A percentile compares a stretch with the other conserved stretches of the same genome.
Conservation (phyloP, 176 grass and related monocot species). For the Bonia amplexicaulis region DNA sequence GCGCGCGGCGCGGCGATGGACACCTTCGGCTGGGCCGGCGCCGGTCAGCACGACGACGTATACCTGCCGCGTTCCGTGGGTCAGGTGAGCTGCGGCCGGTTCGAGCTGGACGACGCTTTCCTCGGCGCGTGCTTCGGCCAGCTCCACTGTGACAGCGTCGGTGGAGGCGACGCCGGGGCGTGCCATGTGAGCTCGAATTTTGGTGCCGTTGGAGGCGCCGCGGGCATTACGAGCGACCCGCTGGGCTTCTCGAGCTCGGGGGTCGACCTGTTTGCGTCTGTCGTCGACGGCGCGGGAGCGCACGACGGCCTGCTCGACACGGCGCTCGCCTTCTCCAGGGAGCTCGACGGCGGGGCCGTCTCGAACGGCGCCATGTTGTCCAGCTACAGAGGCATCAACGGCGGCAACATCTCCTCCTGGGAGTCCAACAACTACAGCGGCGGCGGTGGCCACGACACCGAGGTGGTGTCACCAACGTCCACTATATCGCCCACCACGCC, state of each 20-base stretch:
- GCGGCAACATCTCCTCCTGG: slow-evolving; percentile 70
- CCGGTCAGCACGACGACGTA: slow-evolving; percentile 25
- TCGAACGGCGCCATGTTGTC: slow-evolving; percentile 43
- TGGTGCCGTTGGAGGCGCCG: not conserved
- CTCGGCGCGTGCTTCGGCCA: slow-evolving; percentile 35
- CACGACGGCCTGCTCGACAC: slow-evolving; percentile 39
- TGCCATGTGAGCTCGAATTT: slow-evolving; percentile 19
- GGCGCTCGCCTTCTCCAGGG: slow-evolving; percentile 34
- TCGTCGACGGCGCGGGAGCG: not conserved
- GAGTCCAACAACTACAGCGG: slow-evolving; percentile 58
- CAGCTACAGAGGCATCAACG: slow-evolving; percentile 44
- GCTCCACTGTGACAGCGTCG: slow-evolving; percentile 22
- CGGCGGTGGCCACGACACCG: slow-evolving; percentile 29
- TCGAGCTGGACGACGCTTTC: slow-evolving; percentile 45
- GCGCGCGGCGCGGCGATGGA: slow-evolving; percentile 25
- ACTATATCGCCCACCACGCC: slow-evolving; percentile 34
- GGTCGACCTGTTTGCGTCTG: slow-evolving; percentile 23
- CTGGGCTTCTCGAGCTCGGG: slow-evolving; percentile 26
- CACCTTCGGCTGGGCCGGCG: slow-evolving; percentile 32
- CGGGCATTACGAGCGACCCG: not conserved
- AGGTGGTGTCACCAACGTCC: slow-evolving; percentile 66
- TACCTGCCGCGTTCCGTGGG: slow-evolving; percentile 12
- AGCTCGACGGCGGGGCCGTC: slow-evolving; percentile 9
- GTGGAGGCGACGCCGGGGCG: not conserved
- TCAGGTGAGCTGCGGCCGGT: slow-evolving; percentile 16